Base-by-base conservation (phyloP, 2,329 filamentous ascomycete genomes). In the Paecilomyces formosus region DNA sequence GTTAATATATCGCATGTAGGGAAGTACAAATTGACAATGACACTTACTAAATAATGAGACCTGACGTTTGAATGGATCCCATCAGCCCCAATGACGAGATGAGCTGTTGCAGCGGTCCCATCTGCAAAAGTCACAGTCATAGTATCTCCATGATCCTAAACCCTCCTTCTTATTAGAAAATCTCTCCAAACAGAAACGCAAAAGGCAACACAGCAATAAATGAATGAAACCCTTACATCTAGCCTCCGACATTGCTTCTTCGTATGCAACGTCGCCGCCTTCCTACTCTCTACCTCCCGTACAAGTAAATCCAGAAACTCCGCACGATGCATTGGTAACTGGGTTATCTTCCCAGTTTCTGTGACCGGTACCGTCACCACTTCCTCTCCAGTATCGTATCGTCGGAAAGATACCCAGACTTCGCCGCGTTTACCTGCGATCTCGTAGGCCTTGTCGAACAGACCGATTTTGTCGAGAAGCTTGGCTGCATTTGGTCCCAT, bases 351-450 rank as follows among this genome's bases (percentile, higher is more conserved):
- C 57, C 57, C 58, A n/a, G 60, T 60, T 31, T 70, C 68, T 28
- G 65, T 61, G 13, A 66, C 64, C 9, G 63, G 63, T 15, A 73
- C 59, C 1, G 66, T 71, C 8, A 69, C 61, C 56, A 74, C 68
- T 30, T 73, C 68, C 11, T 62, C 66, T n/a, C 71, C 65, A 28
- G 68, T 69, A 53, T 74, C 72, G 56, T 65, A 75, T 50, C 72
- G 67, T 18, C 71, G 68, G 57, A 76, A 72, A 11, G 64, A 64
- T 62, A 21, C 24, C 24, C 24, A 26, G 6, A 26, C 24, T 6
- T 66, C 66, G 22, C 65, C 64, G 4, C 69, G 62, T 21, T 65
- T 56, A 4, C 73, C 73, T 7, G 70, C 65, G 52, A 73, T 68
- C 21, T 58, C 56, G 51, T 68, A 64, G 11, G 69, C 62, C 9